Evolutionary conservation across 805 yeast species (phyloP).

Genomic region (Metschnikowia amazonensis): DNA sequence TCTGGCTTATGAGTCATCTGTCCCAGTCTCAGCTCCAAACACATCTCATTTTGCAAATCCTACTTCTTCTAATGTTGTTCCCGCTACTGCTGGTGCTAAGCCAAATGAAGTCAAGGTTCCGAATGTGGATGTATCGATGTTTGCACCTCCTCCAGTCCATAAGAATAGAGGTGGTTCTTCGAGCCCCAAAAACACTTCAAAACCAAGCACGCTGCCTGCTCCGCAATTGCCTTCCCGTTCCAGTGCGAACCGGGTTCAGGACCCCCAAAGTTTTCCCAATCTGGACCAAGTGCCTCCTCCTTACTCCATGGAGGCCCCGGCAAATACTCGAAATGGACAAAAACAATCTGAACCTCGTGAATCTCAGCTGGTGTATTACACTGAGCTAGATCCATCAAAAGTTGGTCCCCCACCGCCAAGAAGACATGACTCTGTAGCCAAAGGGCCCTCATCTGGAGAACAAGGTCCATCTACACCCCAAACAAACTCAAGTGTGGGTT

Average conservation of each 20-base stretch:
- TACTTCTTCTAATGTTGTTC: neutral
- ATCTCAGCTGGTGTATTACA: constrained; percentile 14
- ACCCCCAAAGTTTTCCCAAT: no score
- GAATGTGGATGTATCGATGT: constrained; percentile 29
- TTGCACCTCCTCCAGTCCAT: constrained; percentile 43
- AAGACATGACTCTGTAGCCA: constrained; percentile 3
- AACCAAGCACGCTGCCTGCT: neutral
- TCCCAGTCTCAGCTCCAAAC: neutral
- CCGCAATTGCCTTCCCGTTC: constrained; percentile 8
- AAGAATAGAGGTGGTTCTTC: constrained; percentile 13
- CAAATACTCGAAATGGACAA: neutral
- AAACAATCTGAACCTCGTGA: neutral
- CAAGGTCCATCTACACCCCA: neutral
- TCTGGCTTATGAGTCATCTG: neutral
- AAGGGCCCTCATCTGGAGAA: no score
- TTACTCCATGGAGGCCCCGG: constrained; percentile 1
- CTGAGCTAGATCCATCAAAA: constrained; percentile 34
- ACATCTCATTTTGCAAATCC: neutral
- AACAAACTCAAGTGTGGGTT: neutral
- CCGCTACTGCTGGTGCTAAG: neutral
- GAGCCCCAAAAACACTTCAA: neutral
- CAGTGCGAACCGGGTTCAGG: neutral
- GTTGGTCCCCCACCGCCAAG: constrained; percentile 49
- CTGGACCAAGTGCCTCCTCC: constrained; percentile 4
- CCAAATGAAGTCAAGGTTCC: neutral